Evolutionary conservation across 2,329 filamentous ascomycete species (phyloP), one percentile per base, ranked within the genome.

Genomic region (Fusarium guadeloupense): DNA sequence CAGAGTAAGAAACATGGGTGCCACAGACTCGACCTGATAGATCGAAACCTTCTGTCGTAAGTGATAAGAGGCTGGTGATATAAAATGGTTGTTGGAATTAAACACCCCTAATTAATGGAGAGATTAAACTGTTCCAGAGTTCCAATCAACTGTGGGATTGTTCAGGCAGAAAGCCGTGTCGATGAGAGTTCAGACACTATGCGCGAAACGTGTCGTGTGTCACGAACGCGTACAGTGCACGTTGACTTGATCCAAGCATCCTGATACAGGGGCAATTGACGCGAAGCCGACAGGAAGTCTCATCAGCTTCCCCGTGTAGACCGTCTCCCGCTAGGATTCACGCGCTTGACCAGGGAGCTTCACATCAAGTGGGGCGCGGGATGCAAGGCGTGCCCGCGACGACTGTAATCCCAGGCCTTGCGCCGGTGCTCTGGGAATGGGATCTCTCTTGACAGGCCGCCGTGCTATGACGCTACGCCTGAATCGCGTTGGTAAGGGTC

Each of bases 391-490:
- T 35, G 55, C 34, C 61, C 59, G 58, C 53, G 61, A 56, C 30
- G 42, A 59, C 43, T 40, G 26, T 54, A 40, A 47, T 37, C 56
- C 64, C 55, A 57, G 59, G 54, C 39, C 49, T 51, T 65, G 70
- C 62, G 61, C 71, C 69, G 68, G 70, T 70, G 65, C 58, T 66
- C 66, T 72, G 70, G 71, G 63, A 67, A 68, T 64, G 62, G 70
- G 67, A 71, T 69, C 68, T 62, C 57, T 67, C 39, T 58, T 71
- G 69, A 72, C 70, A 68, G 64, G 64, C 61, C 44, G 53, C 51
- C 44, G 44, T 56, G 55, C 50, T 61, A 59, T 63, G 61, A 63
- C 69, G 65, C 68, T 71, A 67, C 60, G 46, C 68, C 53, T 50
- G 62, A 69, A 69, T 42, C 51, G 58, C 60, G 48, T 50, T 70